Evolutionary conservation across 2,329 filamentous ascomycete genomes (phyloP), one percentile per base, ranked within the genome.

Genomic region (Cyphellophora europaea): DNA sequence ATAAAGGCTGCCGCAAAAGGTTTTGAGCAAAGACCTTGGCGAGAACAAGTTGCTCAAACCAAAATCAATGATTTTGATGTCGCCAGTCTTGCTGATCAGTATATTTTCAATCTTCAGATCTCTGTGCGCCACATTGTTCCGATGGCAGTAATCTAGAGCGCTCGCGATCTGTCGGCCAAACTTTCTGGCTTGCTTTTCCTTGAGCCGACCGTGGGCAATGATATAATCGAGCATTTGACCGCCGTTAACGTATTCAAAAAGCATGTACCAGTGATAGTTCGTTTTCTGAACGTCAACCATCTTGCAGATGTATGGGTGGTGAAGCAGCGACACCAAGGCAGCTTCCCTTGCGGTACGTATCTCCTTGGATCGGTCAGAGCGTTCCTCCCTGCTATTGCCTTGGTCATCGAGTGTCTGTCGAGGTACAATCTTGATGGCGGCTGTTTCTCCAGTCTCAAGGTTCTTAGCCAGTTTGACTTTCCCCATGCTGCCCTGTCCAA

Each of bases 151-250:
- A 59, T 98, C 91, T 38, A 98, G 69, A 19, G 91, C 87, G 55
- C 89, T 95, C 19, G 89, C 87, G 47, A 98, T 96, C 63, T 98
- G 91, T 27, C 91, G 82, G 47, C 86, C 93, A 58, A 98, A 98
- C 58, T 96, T 96, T 52, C 91, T 79, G 6, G 91, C 91, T 61
- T 94, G 89, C 62, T 96, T 96, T 65, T 98, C 91, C 69, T 96
- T 96, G 44, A 98, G 69, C 53, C 93, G 84, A 39, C 89, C 91
- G 54, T 98, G 91, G 3, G 88, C 95, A 55, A 98, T 98, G 58
- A 98, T 98, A 62, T 96, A 98, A 65, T 98, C 91, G 42, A 98
- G 77, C 91, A 98, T 96, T 63, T 98, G 91, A 12, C 91, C 91
- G 31, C 91, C 91, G 55, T 98, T 95, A 60, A 98, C 91, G 58